phyloP scores from a whole-genome alignment of 1,284 basidiomycete species.

The Sporisorium reilianum region DNA sequence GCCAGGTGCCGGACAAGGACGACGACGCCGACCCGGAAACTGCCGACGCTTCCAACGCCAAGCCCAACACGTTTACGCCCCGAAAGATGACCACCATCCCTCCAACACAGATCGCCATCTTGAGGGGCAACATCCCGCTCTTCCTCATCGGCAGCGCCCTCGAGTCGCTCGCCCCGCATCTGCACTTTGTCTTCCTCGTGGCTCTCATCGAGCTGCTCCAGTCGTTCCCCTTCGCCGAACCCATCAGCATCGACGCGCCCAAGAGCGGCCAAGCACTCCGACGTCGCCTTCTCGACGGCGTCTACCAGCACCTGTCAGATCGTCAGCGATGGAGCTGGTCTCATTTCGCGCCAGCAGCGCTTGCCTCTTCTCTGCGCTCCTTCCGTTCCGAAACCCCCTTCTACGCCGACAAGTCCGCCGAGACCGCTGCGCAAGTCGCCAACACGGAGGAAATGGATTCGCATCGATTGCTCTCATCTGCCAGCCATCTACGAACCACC shows the following conservation, averaged over 20 bases:
- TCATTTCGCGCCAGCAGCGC: conserved; percentile 40
- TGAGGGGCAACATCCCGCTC: conserved; percentile 57
- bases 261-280: conserved; percentile 50
- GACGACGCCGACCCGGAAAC: conserved; percentile 29
- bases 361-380: conserved; percentile 22
- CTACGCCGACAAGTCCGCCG: conserved; percentile 30
- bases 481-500: conserved; percentile 40
- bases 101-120: conserved; percentile 53
- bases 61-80: conserved; percentile 32
- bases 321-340: conserved; percentile 32
- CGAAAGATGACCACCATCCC: conserved; percentile 39
- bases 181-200: conserved; percentile 54
- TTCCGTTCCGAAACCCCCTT: conserved; percentile 24
- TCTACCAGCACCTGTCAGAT: conserved; percentile 41
- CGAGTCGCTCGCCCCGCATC: conserved; percentile 42
- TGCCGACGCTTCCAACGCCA: conserved; percentile 18
- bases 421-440: conserved; percentile 31
- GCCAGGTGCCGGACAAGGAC: conserved; percentile 41
- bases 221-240: conserved; percentile 58
- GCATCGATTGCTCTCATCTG: conserved; percentile 36
- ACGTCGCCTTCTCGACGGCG: conserved; percentile 42
- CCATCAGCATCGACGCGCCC: conserved; percentile 26
- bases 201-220: conserved; percentile 52
- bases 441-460: conserved; percentile 46
- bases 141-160: conserved; percentile 54